A percentile compares a stretch with the other conserved stretches of the same genome.
phyloP scores from a whole-genome alignment of 1,284 basidiomycete species.

The Schizophyllum commune region DNA sequence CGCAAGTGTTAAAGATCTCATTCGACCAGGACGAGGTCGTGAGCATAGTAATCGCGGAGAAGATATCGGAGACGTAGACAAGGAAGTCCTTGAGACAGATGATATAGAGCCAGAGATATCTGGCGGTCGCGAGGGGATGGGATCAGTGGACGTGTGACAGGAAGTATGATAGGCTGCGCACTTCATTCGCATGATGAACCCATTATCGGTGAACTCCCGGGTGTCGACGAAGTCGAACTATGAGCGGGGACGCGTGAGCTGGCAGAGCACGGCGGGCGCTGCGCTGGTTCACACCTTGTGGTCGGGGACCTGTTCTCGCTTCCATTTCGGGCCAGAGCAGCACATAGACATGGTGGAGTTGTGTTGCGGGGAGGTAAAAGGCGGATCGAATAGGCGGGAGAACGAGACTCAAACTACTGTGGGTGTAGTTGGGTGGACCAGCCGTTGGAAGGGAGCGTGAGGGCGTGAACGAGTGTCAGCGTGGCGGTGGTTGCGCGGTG shows the following conservation, averaged over 20 bases:
- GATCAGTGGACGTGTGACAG: slow-evolving; percentile 1
- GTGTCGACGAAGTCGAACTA: slow-evolving; percentile 98
- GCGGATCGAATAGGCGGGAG: too few relatives aligned
- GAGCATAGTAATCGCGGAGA: slow-evolving; percentile 94
- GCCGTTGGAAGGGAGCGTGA: slow-evolving; percentile 12
- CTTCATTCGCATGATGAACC: slow-evolving; percentile 82
- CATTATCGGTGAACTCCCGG: slow-evolving; percentile 85
- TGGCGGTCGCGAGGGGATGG: slow-evolving; percentile 23
- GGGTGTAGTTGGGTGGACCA: slow-evolving; percentile 19
- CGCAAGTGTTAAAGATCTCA: slow-evolving; percentile 77
- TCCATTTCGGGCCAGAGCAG: slow-evolving; percentile 73
- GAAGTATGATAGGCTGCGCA: slow-evolving; percentile 29
- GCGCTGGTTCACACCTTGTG: slow-evolving; percentile 68
- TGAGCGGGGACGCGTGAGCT: slow-evolving; percentile 12
- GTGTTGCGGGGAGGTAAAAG: neutral
- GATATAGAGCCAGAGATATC: slow-evolving; percentile 88
- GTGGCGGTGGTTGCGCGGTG: neutral
- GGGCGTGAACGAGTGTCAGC: neutral
- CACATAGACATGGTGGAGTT: slow-evolving; percentile 38
- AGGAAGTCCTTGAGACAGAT: slow-evolving; percentile 91
- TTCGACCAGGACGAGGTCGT: slow-evolving; percentile 89
- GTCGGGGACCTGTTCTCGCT: slow-evolving; percentile 94
- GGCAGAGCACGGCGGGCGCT: neutral
- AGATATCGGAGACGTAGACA: slow-evolving; percentile 96
- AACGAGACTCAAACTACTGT: too few relatives aligned